phyloP scores from a whole-genome alignment of 2,329 filamentous ascomycete genomes.

The Stagonosporopsis rhizophila region DNA sequence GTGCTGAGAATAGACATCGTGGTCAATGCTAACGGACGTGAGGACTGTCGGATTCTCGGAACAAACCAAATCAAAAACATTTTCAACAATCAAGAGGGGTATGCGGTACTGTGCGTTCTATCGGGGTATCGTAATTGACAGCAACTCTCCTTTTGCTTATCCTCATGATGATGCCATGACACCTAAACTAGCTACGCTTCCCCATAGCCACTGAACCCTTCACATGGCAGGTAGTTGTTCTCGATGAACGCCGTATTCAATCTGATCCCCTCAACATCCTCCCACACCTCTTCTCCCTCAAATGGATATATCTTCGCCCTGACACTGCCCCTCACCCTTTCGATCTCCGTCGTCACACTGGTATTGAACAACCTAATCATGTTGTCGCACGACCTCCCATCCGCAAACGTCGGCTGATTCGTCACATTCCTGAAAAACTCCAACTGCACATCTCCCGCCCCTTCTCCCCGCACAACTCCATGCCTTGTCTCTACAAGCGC shows the following conservation, averaged over 20 bases:
- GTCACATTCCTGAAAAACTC: conserved; percentile 59
- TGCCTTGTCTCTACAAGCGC: conserved; percentile 28
- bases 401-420: conserved; percentile 61
- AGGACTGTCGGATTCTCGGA: too few relatives aligned
- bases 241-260: conserved; percentile 52
- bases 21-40: too few relatives aligned
- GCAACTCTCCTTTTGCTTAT: too few relatives aligned
- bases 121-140: too few relatives aligned
- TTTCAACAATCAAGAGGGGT: too few relatives aligned
- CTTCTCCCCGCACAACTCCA: background rate
- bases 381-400: conserved; percentile 53
- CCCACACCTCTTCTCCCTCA: conserved; percentile 37
- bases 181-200: background rate
- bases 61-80: too few relatives aligned
- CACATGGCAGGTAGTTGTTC: conserved; percentile 47
- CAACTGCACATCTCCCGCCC: conserved; percentile 47
- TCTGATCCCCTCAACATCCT: conserved; percentile 43
- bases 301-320: conserved; percentile 40
- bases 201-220: conserved; percentile 41
- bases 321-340: conserved; percentile 45
- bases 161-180: too few relatives aligned
- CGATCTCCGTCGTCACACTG: conserved; percentile 48
- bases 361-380: conserved; percentile 58
- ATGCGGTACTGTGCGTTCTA: too few relatives aligned
- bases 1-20: too few relatives aligned